phyloP scores from a whole-genome alignment of 768 basidiomycete species.

The Pleurotus ostreatus region DNA sequence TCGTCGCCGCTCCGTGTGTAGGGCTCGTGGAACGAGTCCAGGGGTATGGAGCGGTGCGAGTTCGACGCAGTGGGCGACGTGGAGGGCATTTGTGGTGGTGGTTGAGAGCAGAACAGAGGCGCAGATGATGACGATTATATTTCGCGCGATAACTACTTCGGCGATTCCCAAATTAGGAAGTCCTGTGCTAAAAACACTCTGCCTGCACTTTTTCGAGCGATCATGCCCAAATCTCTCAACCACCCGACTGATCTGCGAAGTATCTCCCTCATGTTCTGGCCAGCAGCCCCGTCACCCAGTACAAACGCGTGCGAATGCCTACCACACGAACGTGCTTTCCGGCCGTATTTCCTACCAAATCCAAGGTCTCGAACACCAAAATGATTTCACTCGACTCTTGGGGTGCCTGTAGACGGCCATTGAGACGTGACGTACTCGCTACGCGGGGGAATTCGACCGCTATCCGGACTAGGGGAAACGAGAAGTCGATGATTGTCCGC shows the following conservation, averaged over 20 bases:
- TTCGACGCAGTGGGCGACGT: not conserved
- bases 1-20: slow-evolving; percentile 63
- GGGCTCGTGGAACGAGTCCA: slow-evolving; percentile 75
- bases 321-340: slow-evolving; percentile 6
- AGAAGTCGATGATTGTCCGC: no score
- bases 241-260: slow-evolving; percentile 8
- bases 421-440: no score
- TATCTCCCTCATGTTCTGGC: slow-evolving; percentile 6
- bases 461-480: no score
- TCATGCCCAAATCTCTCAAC: slow-evolving; percentile 3
- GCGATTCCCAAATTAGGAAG: slow-evolving; percentile 2
- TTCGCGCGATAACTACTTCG: not conserved
- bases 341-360: no score
- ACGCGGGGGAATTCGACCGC: no score
- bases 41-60: slow-evolving; percentile 19
- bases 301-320: not conserved
- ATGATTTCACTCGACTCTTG: no score
- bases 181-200: slow-evolving; percentile 3
- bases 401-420: no score
- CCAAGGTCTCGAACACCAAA: no score
- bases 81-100: not conserved
- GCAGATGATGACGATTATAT: slow-evolving; percentile 6
- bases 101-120: not conserved
- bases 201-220: slow-evolving; percentile 8
- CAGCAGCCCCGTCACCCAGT: not conserved